Percentiles rank a stretch among this genome's conserved stretches.
phyloP scores from a whole-genome alignment of 768 basidiomycete genomes.

The Cytidiella melzeri region DNA sequence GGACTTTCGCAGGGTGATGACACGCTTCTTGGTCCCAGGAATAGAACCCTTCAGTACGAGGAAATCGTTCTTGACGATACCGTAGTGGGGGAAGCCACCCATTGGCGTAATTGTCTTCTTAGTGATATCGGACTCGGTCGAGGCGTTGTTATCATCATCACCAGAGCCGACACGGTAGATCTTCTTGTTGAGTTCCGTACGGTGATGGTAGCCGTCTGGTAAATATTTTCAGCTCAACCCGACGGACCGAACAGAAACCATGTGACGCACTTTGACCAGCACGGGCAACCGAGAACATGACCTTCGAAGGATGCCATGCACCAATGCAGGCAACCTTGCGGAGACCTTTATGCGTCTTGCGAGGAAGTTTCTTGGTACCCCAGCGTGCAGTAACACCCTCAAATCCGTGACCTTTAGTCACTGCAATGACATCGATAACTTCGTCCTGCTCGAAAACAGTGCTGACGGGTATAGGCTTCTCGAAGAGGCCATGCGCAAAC shows the following conservation, averaged over 20 bases:
- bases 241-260: not conserved
- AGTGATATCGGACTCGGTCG: conserved; percentile 92
- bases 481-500: conserved; percentile 89
- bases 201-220: conserved; percentile 90
- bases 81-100: conserved; percentile 99
- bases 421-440: conserved; percentile 93
- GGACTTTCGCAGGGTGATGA: conserved; percentile 95
- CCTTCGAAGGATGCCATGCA: conserved; percentile 98
- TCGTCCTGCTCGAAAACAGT: conserved; percentile 95
- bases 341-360: conserved; percentile 99
- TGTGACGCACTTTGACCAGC: conserved; percentile 90
- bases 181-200: conserved; percentile 98
- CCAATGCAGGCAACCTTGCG: conserved; percentile 99
- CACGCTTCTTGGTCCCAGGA: conserved; percentile 96
- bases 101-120: conserved; percentile 92
- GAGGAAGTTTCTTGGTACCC: conserved; percentile 98
- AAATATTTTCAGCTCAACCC: not conserved
- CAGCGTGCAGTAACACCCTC: conserved; percentile 99
- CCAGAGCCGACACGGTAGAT: conserved; percentile 91
- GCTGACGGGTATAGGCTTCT: conserved; percentile 87
- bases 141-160: conserved; percentile 72
- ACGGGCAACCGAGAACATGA: conserved; percentile 99
- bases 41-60: conserved; percentile 94
- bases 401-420: conserved; percentile 99
- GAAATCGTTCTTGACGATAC: conserved; percentile 98